Evolutionary conservation across 192 early-diverging fungal genomes (phyloP).

Genomic region (Rhizoclosmatium sp.): DNA sequence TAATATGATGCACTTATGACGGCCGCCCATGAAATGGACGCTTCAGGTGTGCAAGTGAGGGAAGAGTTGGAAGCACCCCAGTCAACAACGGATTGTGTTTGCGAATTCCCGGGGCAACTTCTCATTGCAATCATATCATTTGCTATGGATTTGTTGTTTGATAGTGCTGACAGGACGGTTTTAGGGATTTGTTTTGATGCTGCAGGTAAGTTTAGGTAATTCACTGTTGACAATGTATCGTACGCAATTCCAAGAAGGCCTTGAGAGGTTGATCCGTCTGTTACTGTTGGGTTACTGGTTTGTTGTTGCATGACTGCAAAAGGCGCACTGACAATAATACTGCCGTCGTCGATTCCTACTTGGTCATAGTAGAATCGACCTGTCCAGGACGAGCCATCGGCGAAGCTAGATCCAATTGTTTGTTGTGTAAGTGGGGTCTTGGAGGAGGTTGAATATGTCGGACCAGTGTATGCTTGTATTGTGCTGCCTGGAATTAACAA

Average conservation of each 20-base stretch:
- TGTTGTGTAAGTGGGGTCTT: background rate
- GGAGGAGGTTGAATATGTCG: constrained; percentile 2
- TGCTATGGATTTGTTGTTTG: background rate
- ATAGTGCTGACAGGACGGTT: constrained; percentile 6
- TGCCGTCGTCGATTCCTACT: constrained; percentile 9
- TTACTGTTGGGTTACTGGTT: constrained; percentile 14
- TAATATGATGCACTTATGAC: constrained; percentile 20
- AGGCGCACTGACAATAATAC: background rate
- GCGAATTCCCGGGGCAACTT: constrained; percentile 12
- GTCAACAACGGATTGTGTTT: constrained; percentile 17
- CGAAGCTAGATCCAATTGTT: constrained; percentile 8
- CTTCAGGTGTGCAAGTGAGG: constrained; percentile 4
- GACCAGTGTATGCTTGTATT: constrained; percentile 20
- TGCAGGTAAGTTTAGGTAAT: background rate
- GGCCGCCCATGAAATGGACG: background rate
- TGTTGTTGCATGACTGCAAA: constrained; percentile 32
- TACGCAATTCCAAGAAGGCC: constrained; percentile 27
- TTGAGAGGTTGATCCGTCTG: constrained; percentile 14
- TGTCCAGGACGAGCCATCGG: constrained; percentile 11
- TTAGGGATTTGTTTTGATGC: background rate
- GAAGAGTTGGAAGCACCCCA: constrained; percentile 23
- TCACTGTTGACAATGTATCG: constrained; percentile 13
- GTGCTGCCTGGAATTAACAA: constrained; percentile 32
- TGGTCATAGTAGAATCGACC: constrained; percentile 20
- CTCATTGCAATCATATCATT: constrained; percentile 28